A percentile compares a stretch with the other conserved stretches of the same genome.
These are phyloP conservation scores for Suillus sp. DNA, from an alignment of 768 basidiomycete species.

Conservation along the genomic window DNA sequence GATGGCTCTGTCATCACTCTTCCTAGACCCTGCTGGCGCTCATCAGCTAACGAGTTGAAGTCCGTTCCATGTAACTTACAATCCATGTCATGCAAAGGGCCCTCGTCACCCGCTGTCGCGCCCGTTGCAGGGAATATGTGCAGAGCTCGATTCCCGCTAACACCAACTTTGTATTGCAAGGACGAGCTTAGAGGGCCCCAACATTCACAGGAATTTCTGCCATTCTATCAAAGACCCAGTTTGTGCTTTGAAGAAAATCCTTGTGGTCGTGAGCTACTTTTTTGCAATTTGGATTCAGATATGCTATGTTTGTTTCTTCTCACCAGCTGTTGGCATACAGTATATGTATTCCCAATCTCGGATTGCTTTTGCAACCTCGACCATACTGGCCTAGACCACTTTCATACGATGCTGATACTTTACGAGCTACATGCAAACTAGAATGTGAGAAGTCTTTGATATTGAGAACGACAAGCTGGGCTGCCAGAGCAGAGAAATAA, in stretches of 20 bases:
- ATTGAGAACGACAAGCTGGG: background rate
- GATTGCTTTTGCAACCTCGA: no score
- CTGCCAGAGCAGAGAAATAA: background rate
- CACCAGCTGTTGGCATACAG: no score
- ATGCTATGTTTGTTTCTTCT: no score
- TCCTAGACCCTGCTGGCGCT: background rate
- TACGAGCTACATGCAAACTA: background rate
- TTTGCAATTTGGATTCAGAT: no score
- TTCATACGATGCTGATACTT: background rate
- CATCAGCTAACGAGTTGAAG: background rate
- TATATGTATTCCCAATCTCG: no score
- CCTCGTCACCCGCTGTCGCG: background rate
- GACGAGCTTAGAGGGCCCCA: conserved; percentile 9
- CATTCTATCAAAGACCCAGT: background rate
- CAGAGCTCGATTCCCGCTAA: conserved; percentile 6
- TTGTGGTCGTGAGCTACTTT: no score
- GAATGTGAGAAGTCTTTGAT: background rate
- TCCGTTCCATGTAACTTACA: background rate
- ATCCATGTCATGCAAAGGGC: background rate
- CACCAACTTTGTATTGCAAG: background rate
- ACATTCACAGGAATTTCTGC: background rate
- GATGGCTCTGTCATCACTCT: conserved; percentile 3
- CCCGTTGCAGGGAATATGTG: background rate
- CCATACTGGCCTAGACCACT: no score
- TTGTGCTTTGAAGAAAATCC: no score